phyloP scores from a whole-genome alignment of 768 basidiomycete genomes.

The Naganishia kalamii region DNA sequence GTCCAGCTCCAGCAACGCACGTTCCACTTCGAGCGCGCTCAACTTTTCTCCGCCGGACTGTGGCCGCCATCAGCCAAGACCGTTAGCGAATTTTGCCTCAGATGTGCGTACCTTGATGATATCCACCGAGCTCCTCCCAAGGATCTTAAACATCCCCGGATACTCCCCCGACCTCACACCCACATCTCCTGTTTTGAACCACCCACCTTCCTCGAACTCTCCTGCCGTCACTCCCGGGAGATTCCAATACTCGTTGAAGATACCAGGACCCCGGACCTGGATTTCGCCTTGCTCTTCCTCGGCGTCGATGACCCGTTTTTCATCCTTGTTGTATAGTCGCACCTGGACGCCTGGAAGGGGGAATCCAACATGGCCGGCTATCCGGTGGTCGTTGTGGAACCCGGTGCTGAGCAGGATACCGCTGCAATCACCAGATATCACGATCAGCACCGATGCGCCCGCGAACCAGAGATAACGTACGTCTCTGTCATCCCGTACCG shows the following conservation, averaged over 20 bases:
- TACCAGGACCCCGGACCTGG: constrained; percentile 33
- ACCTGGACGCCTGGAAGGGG: constrained; percentile 34
- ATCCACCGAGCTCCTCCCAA: constrained; percentile 33
- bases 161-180: constrained; percentile 29
- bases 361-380: constrained; percentile 38
- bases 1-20: constrained; percentile 33
- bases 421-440: background rate
- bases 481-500: constrained; percentile 44
- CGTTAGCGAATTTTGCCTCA: background rate
- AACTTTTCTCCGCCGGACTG: constrained; percentile 40
- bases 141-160: constrained; percentile 29
- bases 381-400: constrained; percentile 24
- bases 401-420: constrained; percentile 34
- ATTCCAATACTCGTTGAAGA: constrained; percentile 38
- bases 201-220: constrained; percentile 34
- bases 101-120: constrained; percentile 27
- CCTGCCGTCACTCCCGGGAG: constrained; percentile 31
- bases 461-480: background rate
- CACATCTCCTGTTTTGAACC: constrained; percentile 44
- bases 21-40: constrained; percentile 39
- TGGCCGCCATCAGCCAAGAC: no score
- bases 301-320: constrained; percentile 26
- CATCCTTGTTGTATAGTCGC: constrained; percentile 31
- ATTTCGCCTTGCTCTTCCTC: constrained; percentile 34
- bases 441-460: background rate